phyloP scores from a whole-genome alignment of 2,329 filamentous ascomycete species.

The Didymosphaeria variabile region DNA sequence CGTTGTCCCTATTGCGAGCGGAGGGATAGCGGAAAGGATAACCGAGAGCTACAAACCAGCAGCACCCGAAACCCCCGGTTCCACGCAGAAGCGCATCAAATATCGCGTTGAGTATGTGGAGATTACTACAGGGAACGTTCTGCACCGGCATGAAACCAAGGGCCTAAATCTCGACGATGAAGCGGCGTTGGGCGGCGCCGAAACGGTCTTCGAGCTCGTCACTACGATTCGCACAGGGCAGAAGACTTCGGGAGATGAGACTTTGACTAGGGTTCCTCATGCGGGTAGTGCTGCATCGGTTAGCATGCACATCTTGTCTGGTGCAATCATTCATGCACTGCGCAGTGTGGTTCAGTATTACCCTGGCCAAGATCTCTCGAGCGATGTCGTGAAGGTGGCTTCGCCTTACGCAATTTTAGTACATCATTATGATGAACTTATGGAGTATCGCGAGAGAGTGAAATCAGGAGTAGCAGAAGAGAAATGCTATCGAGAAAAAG shows the following conservation, averaged over 20 bases:
- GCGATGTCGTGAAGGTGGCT: conserved; percentile 7
- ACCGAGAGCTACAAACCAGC: not conserved
- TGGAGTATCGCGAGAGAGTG: conserved; percentile 6
- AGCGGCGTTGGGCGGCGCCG: not conserved
- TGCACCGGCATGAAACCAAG: conserved; percentile 15
- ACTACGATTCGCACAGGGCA: conserved; percentile 1
- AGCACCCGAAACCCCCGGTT: not conserved
- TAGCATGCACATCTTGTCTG: conserved; percentile 17
- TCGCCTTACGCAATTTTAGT: conserved; percentile 16
- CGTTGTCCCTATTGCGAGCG: not conserved
- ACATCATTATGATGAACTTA: conserved; percentile 18
- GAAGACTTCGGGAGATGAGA: not conserved
- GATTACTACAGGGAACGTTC: not conserved
- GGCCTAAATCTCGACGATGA: conserved; percentile 10
- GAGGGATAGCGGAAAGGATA: not conserved
- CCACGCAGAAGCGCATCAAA: conserved; percentile 9
- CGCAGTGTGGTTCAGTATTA: conserved; percentile 17
- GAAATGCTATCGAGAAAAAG: conserved; percentile 11
- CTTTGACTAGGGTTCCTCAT: not conserved
- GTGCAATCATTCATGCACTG: conserved; percentile 13
- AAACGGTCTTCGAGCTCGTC: conserved; percentile 15
- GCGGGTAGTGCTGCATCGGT: not conserved
- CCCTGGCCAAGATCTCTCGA: conserved; percentile 16
- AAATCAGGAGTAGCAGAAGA: not conserved
- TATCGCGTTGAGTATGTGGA: conserved; percentile 12